phyloP scores from a whole-genome alignment of 768 basidiomycete species.

The Tylopilus sp. region DNA sequence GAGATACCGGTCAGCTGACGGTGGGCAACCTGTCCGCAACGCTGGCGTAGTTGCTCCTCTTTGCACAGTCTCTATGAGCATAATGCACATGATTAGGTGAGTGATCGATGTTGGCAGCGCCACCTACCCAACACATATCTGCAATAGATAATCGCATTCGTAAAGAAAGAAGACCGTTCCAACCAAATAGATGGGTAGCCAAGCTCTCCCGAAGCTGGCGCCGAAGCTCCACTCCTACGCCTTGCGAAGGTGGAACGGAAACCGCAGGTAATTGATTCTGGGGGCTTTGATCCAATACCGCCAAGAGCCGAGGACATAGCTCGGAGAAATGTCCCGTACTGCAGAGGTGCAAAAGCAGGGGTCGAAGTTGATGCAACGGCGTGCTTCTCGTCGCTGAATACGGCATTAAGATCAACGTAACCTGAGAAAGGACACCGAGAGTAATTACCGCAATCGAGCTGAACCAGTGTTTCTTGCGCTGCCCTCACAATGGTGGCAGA shows the following conservation, averaged over 20 bases:
- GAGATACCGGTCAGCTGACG: slow-evolving; percentile 49
- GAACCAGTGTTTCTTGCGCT: slow-evolving; percentile 26
- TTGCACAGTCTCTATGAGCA: slow-evolving; percentile 50
- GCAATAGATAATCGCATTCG: slow-evolving; percentile 53
- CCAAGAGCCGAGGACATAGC: slow-evolving; percentile 43
- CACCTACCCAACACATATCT: slow-evolving; percentile 41
- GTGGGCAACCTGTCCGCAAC: slow-evolving; percentile 53
- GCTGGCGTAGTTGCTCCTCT: slow-evolving; percentile 37
- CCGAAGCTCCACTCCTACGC: slow-evolving; percentile 37
- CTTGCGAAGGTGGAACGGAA: slow-evolving; percentile 29
- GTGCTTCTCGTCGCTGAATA: slow-evolving; percentile 20
- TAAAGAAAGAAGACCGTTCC: slow-evolving; percentile 47
- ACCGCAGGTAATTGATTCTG: slow-evolving; percentile 34
- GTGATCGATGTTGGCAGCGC: slow-evolving; percentile 6
- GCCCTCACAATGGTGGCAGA: slow-evolving; percentile 27
- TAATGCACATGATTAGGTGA: slow-evolving; percentile 13
- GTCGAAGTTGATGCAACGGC: slow-evolving; percentile 28
- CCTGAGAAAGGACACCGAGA: slow-evolving; percentile 1
- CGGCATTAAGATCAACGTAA: slow-evolving; percentile 7
- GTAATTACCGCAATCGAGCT: slow-evolving; percentile 41
- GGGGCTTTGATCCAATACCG: slow-evolving; percentile 35
- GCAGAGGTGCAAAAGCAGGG: slow-evolving; percentile 34
- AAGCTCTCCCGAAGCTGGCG: slow-evolving; percentile 50
- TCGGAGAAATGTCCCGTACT: slow-evolving; percentile 35
- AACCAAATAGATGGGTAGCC: slow-evolving; percentile 58